phyloP scores from a whole-genome alignment of 1,284 basidiomycete genomes.

The Coniophora puteana region DNA sequence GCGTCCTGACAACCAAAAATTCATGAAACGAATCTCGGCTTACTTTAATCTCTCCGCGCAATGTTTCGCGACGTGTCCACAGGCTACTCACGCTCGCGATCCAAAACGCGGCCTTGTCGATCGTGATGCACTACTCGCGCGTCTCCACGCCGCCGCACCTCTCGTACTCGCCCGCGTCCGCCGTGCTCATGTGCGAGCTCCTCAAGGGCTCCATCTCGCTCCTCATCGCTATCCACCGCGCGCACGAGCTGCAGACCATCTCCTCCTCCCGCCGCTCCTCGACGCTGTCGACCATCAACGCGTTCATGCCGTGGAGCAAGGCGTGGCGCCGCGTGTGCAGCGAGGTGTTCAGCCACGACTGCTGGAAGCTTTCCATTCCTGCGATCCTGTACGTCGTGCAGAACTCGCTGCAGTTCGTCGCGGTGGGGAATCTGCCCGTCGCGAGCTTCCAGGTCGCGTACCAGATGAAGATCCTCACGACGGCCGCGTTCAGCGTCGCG shows the following conservation, averaged over 20 bases:
- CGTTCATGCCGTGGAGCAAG: constrained; percentile 38
- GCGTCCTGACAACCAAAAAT: too few relatives aligned
- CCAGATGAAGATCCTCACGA: constrained; percentile 96
- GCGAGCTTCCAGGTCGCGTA: constrained; percentile 92
- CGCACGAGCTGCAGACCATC: constrained; percentile 33
- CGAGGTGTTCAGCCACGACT: constrained; percentile 75
- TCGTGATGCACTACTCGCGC: constrained; percentile 96
- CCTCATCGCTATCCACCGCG: constrained; percentile 56
- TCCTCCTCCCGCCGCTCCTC: constrained; percentile 46
- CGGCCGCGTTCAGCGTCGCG: constrained; percentile 87
- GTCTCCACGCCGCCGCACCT: constrained; percentile 74
- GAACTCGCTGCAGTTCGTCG: constrained; percentile 94
- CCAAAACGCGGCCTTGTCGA: constrained; percentile 93
- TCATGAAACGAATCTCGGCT: constrained; percentile 5
- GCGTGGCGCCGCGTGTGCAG: constrained; percentile 52
- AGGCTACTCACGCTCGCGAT: constrained; percentile 92
- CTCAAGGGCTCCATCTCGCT: constrained; percentile 92
- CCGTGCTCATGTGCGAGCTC: constrained; percentile 91
- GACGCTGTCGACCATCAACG: constrained; percentile 30
- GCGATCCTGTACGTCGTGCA: constrained; percentile 95
- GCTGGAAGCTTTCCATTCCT: constrained; percentile 96
- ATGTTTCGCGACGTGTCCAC: too few relatives aligned
- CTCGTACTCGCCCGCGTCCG: constrained; percentile 88
- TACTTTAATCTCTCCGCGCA: constrained; percentile 1
- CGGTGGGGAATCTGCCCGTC: constrained; percentile 86